A percentile compares a stretch with the other conserved stretches of the same genome.
These are phyloP conservation scores for Hyaloscypha bicolor DNA, from an alignment of 495 filamentous ascomycete species.

Conservation along the genomic window DNA sequence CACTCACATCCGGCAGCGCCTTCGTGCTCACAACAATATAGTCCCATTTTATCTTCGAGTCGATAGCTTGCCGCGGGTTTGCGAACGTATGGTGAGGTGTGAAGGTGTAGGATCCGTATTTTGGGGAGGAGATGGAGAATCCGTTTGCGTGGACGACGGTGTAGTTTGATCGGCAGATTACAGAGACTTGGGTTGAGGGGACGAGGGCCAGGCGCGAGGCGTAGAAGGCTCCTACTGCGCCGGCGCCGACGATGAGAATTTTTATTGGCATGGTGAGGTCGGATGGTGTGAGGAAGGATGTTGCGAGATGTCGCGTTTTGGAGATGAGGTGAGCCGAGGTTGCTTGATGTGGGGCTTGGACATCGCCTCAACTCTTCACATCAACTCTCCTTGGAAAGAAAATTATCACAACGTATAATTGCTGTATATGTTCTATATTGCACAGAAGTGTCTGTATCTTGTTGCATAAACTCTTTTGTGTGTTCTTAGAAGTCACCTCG, in stretches of 20 bases:
- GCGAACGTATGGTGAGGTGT: constrained; percentile 38
- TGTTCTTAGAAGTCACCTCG: no score
- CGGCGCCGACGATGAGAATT: constrained; percentile 43
- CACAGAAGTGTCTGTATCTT: no score
- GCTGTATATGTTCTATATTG: no score
- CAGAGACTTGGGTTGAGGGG: constrained; percentile 34
- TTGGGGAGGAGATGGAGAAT: constrained; percentile 37
- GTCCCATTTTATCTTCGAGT: constrained; percentile 46
- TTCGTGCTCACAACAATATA: constrained; percentile 57
- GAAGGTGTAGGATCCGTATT: constrained; percentile 42
- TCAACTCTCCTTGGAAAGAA: no score
- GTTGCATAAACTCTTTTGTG: no score
- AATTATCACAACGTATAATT: no score
- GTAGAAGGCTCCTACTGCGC: constrained; percentile 44
- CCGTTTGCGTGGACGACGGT: constrained; percentile 32
- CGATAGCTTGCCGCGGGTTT: constrained; percentile 41
- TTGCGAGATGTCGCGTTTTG: neutral
- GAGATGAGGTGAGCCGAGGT: neutral
- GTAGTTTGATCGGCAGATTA: constrained; percentile 44
- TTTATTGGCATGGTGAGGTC: constrained; percentile 24
- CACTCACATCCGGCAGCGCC: constrained; percentile 45
- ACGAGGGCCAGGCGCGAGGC: constrained; percentile 41
- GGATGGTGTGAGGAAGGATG: neutral
- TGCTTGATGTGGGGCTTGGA: neutral
- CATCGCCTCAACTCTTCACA: neutral